Evolutionary conservation across 176 grass and related monocot genomes (phyloP), one percentile per base, ranked within the genome.

Genomic region (Musa acuminata): DNA sequence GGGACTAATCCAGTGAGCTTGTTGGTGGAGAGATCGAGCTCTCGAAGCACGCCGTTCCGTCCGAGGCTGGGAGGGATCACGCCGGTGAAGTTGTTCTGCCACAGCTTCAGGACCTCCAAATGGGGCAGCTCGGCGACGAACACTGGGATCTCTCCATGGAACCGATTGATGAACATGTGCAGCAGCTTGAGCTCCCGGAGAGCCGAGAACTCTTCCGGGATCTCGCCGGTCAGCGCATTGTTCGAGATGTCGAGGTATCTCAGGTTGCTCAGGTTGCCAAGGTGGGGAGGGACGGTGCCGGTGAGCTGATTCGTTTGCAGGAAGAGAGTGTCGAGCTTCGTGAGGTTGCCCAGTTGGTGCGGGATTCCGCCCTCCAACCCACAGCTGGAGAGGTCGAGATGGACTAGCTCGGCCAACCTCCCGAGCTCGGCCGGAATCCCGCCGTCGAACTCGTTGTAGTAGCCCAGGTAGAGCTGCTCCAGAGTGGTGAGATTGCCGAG

Each of bases 51-150:
- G 16, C 83, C 93, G 25, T 60, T 84, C 10, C 80, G 72, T 62
- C 93, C 93, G 53, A 96, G 87, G 14, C 69, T 67, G 8, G 72
- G 16, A 8, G 93, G 93, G 16, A 96, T 83, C 10, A 75, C 69
- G 55, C 89, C 93, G 0, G 93, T 96, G 74, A 96, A 90, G 78
- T 96, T 96, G 80, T 96, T 96, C 67, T 96, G 89, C 93, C 93
- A 96, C 62, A 96, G 13, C 80, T 96, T 90, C 23, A 96, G 81
- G 22, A 96, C 93, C 73, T 96, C 93, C 71, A 96, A 84, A 73
- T 23, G 86, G n/a, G 87, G 89, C 70, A 96, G 54, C 4, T 92
- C 85, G 9, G 84, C 89, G 65, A 92, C 13, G 77, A 96, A 90
- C 13, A 74, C 78, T 0, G 93, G 93, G 71, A 96, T 92, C 76